Conservation (phyloP, 1,284 basidiomycete genomes). For the Irpex lacteus region DNA sequence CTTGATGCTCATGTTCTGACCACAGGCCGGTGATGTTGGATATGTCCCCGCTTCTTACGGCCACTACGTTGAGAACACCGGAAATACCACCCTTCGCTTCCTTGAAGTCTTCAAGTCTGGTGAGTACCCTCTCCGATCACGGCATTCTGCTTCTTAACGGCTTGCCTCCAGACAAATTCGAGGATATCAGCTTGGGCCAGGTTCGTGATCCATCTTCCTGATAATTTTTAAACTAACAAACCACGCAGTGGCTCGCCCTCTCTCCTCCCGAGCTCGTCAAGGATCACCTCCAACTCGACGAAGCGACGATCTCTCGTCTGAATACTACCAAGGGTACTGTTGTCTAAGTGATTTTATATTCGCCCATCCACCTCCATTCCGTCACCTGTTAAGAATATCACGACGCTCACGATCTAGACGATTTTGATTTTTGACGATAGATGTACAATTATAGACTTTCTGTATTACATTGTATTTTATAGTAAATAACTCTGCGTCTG, state of each 20-base stretch:
- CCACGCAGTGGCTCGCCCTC: constrained; percentile 60
- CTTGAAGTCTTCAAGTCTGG: constrained; percentile 64
- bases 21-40: constrained; percentile 59
- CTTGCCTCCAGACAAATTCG: constrained; percentile 41
- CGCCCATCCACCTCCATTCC: no score
- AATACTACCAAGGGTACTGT: constrained; percentile 54
- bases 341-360: not conserved
- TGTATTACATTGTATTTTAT: not conserved
- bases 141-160: not conserved
- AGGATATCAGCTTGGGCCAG: constrained; percentile 60
- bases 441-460: not conserved
- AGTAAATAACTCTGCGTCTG: no score
- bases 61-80: constrained; percentile 69
- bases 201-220: constrained; percentile 20
- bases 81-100: constrained; percentile 57
- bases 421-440: not conserved
- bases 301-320: constrained; percentile 50
- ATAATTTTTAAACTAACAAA: constrained; percentile 8
- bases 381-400: not conserved
- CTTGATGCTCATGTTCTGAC: not conserved
- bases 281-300: constrained; percentile 53
- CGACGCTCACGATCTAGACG: not conserved
- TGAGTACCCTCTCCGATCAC: constrained; percentile 19
- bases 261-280: constrained; percentile 62
- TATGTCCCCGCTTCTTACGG: constrained; percentile 57